Evolutionary conservation across 2,329 filamentous ascomycete species (phyloP).

Genomic region (Ustulina deusta): DNA sequence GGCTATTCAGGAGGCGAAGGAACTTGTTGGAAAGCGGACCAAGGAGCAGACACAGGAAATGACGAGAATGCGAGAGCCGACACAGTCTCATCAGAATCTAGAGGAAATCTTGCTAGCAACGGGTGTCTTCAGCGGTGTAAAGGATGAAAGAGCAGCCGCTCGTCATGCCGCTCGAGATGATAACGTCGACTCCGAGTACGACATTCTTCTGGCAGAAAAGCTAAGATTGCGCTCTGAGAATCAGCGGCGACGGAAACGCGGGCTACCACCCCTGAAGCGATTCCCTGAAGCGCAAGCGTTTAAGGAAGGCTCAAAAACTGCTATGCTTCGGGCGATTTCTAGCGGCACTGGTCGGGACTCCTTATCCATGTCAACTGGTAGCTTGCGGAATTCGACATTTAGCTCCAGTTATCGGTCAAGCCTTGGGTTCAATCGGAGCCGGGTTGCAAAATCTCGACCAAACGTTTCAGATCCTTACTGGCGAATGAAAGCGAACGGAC

Average conservation of each 20-base stretch:
- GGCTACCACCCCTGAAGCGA: conserved; percentile 46
- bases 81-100: conserved; percentile 40
- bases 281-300: conserved; percentile 43
- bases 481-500: conserved; percentile 53
- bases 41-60: conserved; percentile 39
- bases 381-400: conserved; percentile 50
- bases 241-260: conserved; percentile 46
- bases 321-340: conserved; percentile 48
- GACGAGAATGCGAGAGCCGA: conserved; percentile 42
- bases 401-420: conserved; percentile 53
- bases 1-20: conserved; percentile 42
- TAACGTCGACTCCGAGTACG: conserved; percentile 29
- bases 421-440: conserved; percentile 51
- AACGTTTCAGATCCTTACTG: conserved; percentile 53
- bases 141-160: conserved; percentile 46
- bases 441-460: conserved; percentile 48
- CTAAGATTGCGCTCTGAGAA: conserved; percentile 48
- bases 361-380: conserved; percentile 49
- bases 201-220: conserved; percentile 40
- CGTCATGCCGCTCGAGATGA: conserved; percentile 42
- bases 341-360: conserved; percentile 44
- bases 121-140: conserved; percentile 47
- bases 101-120: conserved; percentile 49
- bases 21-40: conserved; percentile 44
- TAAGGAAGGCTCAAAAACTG: conserved; percentile 50